Conservation (phyloP, 176 grass and related monocot genomes). For the Metroxylon sagu region DNA sequence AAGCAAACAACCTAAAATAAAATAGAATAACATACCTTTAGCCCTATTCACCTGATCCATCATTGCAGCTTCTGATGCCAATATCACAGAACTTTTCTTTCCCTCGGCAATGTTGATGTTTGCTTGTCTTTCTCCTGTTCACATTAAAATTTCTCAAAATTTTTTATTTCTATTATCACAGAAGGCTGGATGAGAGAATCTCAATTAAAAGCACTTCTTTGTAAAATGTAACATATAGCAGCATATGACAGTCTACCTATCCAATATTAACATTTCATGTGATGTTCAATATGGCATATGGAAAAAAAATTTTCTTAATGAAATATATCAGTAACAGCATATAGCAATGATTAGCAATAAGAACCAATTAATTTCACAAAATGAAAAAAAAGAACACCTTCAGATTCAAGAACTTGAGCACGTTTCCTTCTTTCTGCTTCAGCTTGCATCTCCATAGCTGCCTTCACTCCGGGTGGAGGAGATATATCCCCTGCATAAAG, state of each 20-base stretch:
- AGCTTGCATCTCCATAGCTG: conserved; percentile 98
- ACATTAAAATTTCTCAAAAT: conserved; percentile 6
- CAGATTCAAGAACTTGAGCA: conserved; percentile 90
- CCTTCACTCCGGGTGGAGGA: conserved; percentile 70
- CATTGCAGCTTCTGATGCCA: conserved; percentile 62
- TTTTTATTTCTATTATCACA: too few species aligned
- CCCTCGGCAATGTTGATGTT: conserved; percentile 49
- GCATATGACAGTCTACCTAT: too few species aligned
- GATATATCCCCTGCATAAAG: conserved; percentile 68
- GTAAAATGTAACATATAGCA: too few species aligned
- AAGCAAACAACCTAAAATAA: not conserved
- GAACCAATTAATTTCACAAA: not conserved
- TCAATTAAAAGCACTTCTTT: too few species aligned
- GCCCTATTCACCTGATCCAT: conserved; percentile 81
- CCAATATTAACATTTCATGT: too few species aligned
- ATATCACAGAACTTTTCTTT: conserved; percentile 43
- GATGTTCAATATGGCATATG: too few species aligned
- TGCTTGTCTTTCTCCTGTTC: conserved; percentile 45
- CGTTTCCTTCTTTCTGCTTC: conserved; percentile 96
- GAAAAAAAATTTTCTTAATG: too few species aligned
- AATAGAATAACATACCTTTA: conserved; percentile 52
- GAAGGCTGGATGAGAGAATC: too few species aligned
- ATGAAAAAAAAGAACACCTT: conserved; percentile 44
- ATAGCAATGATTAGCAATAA: too few species aligned
- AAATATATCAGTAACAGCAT: too few species aligned